Evolutionary conservation across 257 asterid genomes (phyloP), one percentile per base, ranked within the genome.

Genomic region (Salvia rosmarinus): DNA sequence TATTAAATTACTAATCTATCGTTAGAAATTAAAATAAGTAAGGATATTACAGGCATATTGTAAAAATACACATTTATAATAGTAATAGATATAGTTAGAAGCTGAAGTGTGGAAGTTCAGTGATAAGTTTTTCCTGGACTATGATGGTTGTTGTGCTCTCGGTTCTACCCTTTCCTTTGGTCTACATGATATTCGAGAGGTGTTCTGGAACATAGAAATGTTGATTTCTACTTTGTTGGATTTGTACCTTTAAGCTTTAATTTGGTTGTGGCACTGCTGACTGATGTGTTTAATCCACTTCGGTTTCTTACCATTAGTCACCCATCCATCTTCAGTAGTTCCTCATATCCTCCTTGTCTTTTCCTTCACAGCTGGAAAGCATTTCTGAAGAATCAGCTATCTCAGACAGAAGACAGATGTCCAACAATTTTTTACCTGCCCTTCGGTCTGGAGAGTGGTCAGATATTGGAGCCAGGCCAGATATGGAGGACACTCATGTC

Each of bases 401-500:
- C 61, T 64, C 78, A 59, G 95, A 85, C 54, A 72, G 64, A 80
- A 78, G 59, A 55, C 86, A 79, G 67, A 67, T 56, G 25, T 32
- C 59, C 20, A 79, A 80, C 70, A 85, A 76, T 75, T 92, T 88
- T 75, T 71, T 84, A 67, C 98, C 98, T 0, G 68, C 68, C 73
- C 82, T 88, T 59, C 85, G 98, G 51, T 85, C 91, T 11, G 98
- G 96, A 60, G 96, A 87, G 71, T 90, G 93, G 89, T 84, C 91
- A 2, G 97, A 92, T 42, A 87, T 90, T 65, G 98, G 98, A 76
- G 83, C 75, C 43, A 93, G 97, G 17, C 14, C 54, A 21, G 70
- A 85, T 63, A 92, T 92, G 98, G 98, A 92, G 74, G 98, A 92
- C 82, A 90, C 96, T 56, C 96, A 88, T 77, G 76, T 90, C 59